Percentiles rank a stretch among this genome's conserved stretches.
phyloP scores from a whole-genome alignment of 768 basidiomycete genomes.

The Albatrellus ellisii region DNA sequence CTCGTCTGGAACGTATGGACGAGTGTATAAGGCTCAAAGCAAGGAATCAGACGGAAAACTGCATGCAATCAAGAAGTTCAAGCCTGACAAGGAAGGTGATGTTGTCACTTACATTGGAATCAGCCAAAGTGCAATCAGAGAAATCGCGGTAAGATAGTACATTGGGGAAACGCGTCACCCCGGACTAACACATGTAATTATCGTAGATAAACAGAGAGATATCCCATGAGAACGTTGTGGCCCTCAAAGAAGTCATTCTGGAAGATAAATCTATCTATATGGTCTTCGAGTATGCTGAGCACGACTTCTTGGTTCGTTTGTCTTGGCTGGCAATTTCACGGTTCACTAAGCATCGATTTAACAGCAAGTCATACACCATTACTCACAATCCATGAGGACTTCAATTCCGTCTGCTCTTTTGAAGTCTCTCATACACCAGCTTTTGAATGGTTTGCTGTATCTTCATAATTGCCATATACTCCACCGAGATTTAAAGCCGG shows the following conservation, averaged over 20 bases:
- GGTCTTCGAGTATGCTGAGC: conserved; percentile 99
- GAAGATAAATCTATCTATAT: conserved; percentile 99
- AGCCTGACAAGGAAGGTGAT: conserved; percentile 98
- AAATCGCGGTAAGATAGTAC: conserved; percentile 81
- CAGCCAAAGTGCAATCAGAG: conserved; percentile 93
- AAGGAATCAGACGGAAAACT: conserved; percentile 48
- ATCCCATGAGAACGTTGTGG: conserved; percentile 80
- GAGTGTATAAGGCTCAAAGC: conserved; percentile 95
- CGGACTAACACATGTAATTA: no score
- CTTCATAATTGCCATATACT: conserved; percentile 91
- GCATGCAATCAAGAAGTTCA: conserved; percentile 99
- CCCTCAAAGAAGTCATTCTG: conserved; percentile 87
- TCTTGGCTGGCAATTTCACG: not conserved
- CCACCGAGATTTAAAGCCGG: conserved; percentile 96
- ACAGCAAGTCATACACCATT: conserved; percentile 98
- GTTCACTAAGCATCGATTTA: not conserved
- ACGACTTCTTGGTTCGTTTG: conserved; percentile 80
- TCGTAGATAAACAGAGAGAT: conserved; percentile 82
- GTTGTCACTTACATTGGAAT: conserved; percentile 93
- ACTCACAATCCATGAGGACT: conserved; percentile 78
- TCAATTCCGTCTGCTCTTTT: conserved; percentile 68
- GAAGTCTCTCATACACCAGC: conserved; percentile 89
- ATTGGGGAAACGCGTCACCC: no score
- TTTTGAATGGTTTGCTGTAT: conserved; percentile 88
- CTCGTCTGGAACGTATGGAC: conserved; percentile 94